A percentile compares a stretch with the other conserved stretches of the same genome.
phyloP scores from a whole-genome alignment of 2,329 filamentous ascomycete species.

The Colletotrichum ledebouriae region DNA sequence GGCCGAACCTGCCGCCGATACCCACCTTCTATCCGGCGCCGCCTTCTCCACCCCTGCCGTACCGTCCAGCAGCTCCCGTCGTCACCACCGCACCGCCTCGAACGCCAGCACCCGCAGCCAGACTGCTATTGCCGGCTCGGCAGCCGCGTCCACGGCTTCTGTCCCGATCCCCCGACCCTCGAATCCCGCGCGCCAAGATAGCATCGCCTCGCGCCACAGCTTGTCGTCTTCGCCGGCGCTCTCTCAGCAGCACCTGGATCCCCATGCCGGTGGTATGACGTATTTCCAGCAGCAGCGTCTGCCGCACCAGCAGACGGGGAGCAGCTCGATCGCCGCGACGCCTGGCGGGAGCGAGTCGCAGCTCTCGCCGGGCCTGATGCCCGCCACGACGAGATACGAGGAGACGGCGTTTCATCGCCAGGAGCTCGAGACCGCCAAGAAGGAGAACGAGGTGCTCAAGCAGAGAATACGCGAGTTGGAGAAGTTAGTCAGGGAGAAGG shows the following conservation, averaged over 20 bases:
- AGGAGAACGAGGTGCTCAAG: conserved; percentile 74
- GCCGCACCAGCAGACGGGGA: conserved; percentile 47
- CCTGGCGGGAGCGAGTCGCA: conserved; percentile 57
- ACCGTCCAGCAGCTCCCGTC: conserved; percentile 63
- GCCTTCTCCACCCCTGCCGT: conserved; percentile 70
- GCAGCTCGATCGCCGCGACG: conserved; percentile 52
- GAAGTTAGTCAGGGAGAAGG: conserved; percentile 64
- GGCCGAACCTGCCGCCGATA: conserved; percentile 59
- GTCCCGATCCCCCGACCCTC: conserved; percentile 62
- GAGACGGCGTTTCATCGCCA: conserved; percentile 71
- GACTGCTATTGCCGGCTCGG: conserved; percentile 57
- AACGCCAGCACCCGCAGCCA: conserved; percentile 68
- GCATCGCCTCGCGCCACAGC: conserved; percentile 66
- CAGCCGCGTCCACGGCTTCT: conserved; percentile 54
- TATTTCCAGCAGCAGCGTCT: conserved; percentile 60
- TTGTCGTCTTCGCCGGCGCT: conserved; percentile 63
- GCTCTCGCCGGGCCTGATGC: conserved; percentile 67
- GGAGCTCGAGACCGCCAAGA: conserved; percentile 72
- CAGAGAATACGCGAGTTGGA: conserved; percentile 73
- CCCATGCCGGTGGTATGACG: conserved; percentile 59
- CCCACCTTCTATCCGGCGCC: conserved; percentile 68
- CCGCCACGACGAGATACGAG: conserved; percentile 71
- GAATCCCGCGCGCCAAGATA: conserved; percentile 65
- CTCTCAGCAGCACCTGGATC: conserved; percentile 41
- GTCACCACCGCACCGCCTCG: conserved; percentile 71